These are phyloP conservation scores for Russula compacta DNA, from an alignment of 768 basidiomycete genomes.

Conservation along the genomic window DNA sequence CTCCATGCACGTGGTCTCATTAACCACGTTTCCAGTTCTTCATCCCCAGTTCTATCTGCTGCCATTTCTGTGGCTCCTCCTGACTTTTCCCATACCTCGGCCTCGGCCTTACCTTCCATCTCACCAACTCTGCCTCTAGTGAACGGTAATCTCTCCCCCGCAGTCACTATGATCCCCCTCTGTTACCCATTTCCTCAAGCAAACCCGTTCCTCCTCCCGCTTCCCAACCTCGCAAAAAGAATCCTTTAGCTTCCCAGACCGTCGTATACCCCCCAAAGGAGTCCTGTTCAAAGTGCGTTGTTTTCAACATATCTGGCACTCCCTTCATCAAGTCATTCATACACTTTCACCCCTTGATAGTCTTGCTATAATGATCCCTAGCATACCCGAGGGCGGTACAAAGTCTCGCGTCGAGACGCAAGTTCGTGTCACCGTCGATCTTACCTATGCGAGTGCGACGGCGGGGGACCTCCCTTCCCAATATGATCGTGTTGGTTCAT, in stretches of 20 bases:
- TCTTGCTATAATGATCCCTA: constrained; percentile 74
- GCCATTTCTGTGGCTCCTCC: neutral
- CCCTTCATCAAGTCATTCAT: neutral
- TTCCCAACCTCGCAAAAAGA: constrained; percentile 45
- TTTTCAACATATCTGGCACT: neutral
- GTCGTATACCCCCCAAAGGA: constrained; percentile 69
- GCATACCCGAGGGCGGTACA: constrained; percentile 71
- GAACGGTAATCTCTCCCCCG: neutral
- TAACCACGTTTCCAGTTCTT: constrained; percentile 1
- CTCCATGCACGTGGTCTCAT: constrained; percentile 18
- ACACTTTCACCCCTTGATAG: constrained; percentile 29
- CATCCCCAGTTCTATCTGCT: constrained; percentile 2
- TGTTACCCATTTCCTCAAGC: constrained; percentile 37
- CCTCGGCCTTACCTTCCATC: neutral
- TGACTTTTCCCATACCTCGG: neutral
- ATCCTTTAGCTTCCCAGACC: constrained; percentile 42
- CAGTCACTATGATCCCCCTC: constrained; percentile 18
- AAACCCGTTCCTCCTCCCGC: constrained; percentile 63
- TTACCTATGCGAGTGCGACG: constrained; percentile 56
- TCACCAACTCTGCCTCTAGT: neutral
- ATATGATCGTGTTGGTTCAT: constrained; percentile 79
- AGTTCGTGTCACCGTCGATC: constrained; percentile 74
- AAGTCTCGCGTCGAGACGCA: constrained; percentile 96
- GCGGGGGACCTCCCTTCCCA: constrained; percentile 45
- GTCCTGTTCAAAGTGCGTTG: constrained; percentile 62